Conservation (phyloP, 1,139 yeast species). For the Pichia sp. region DNA sequence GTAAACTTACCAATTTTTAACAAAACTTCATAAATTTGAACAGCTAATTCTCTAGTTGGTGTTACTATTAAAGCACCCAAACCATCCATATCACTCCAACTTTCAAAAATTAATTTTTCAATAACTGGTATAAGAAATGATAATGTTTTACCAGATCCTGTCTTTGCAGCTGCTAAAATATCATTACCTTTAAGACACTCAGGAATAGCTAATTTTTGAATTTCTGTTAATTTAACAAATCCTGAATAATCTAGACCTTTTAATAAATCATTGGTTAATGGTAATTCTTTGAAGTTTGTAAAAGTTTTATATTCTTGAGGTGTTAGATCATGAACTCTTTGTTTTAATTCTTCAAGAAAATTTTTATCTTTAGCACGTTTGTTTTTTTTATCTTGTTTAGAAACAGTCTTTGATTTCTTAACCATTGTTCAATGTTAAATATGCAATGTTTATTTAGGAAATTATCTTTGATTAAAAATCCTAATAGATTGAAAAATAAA, state of each 20-base stretch:
- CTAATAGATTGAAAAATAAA: not conserved
- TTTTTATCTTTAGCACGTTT: conserved; percentile 39
- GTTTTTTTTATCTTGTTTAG: conserved; percentile 36
- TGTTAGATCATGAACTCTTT: conserved; percentile 46
- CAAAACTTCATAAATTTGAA: conserved; percentile 88
- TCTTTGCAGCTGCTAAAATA: conserved; percentile 85
- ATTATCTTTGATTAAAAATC: not conserved
- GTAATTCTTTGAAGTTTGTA: conserved; percentile 49
- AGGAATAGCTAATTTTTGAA: conserved; percentile 77
- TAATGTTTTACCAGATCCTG: conserved; percentile 95
- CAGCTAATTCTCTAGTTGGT: conserved; percentile 91
- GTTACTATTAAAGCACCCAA: conserved; percentile 87
- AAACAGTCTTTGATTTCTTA: conserved; percentile 32
- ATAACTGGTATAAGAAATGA: conserved; percentile 85
- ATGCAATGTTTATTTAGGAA: not conserved
- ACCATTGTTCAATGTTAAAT: conserved; percentile 30
- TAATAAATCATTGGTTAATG: conserved; percentile 59
- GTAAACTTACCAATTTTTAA: conserved; percentile 76
- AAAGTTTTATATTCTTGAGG: conserved; percentile 26
- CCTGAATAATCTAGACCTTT: conserved; percentile 69
- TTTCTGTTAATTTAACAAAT: conserved; percentile 74
- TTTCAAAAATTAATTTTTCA: conserved; percentile 62
- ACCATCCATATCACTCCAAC: conserved; percentile 87
- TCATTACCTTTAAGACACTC: conserved; percentile 75
- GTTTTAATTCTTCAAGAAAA: conserved; percentile 40